A percentile compares a stretch with the other conserved stretches of the same genome.
Conservation (phyloP, 805 yeast genomes). For the Suhomyces sp. region DNA sequence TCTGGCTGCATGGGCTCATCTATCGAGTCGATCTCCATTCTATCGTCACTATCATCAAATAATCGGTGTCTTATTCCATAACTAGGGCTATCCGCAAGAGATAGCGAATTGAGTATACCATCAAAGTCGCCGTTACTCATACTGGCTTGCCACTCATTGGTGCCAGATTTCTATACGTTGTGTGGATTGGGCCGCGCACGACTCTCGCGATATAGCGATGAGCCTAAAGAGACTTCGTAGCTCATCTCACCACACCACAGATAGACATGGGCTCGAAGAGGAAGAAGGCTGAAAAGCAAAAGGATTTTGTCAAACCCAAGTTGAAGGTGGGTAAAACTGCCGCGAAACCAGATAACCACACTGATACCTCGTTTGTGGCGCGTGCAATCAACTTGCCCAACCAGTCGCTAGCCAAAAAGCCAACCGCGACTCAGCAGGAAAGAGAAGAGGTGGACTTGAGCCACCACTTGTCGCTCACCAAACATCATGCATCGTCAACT, state of each 20-base stretch:
- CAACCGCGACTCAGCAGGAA: constrained; percentile 11
- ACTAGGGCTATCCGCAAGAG: constrained; percentile 19
- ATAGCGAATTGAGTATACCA: constrained; percentile 21
- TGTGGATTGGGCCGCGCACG: background rate
- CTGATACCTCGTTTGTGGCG: constrained; percentile 83
- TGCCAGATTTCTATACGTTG: background rate
- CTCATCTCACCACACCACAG: background rate
- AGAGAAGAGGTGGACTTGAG: constrained; percentile 45
- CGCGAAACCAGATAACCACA: constrained; percentile 67
- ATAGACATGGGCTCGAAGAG: constrained; percentile 36
- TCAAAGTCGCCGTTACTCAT: constrained; percentile 17
- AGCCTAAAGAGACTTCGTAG: background rate
- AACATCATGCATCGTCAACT: constrained; percentile 69
- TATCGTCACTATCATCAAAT: constrained; percentile 12
- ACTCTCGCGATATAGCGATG: background rate
- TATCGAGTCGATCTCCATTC: constrained; percentile 16
- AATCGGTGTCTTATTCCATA: background rate
- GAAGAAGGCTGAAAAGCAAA: constrained; percentile 62
- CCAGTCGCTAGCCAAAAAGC: constrained; percentile 33
- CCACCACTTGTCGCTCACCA: constrained; percentile 64
- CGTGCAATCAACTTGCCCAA: constrained; percentile 51
- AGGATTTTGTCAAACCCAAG: constrained; percentile 75
- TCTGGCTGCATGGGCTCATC: background rate
- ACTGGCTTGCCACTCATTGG: background rate
- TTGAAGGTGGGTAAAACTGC: constrained; percentile 84